Evolutionary conservation across 78 protist species (phyloP), one percentile per base, ranked within the genome.

Genomic region (Dictyostelium firmibasis): DNA sequence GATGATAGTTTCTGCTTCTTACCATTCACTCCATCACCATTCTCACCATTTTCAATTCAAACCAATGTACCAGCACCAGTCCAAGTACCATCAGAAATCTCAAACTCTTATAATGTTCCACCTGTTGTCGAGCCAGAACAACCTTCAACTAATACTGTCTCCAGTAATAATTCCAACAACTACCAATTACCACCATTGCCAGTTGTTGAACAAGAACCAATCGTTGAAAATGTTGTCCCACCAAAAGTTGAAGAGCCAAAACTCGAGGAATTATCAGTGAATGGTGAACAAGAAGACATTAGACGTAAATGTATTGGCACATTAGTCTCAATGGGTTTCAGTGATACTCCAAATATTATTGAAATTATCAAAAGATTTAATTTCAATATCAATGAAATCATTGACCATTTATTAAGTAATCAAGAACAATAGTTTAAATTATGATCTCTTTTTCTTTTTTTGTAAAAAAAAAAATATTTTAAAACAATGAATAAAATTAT

Each of bases 271-370:
- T 14, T 44, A 79, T 38, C 85, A 79, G 27, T 79, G 1, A n/a
- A 25, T 29, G 29, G n/a, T 35, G 70, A 50, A 82, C 33, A 44
- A 20, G 94, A 89, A 13, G 94, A 89, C 27, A 69, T 33, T 23
- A 89, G 44, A 81, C 78, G 86, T 43, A 25, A 31, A 43, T 89
- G 94, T 81, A 81, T 89, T 67, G 29, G 86, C 3, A n/a, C 86
- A 13, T 67, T 89, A 3, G 86, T 89, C 33, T 57, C 94, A 9
- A 89, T 89, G 94, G 94, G 94, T 4, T 89, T 89, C 53, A 79
- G 87, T 4, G 44, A 41, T n/a, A 29, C 14, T 8, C 86, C 81
- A 44, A 38, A 78, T 43, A 83, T 89, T 33, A 70, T 83, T 33
- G 86, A 81, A n/a, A 44, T 89, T 35, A 69, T 89, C 70, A 89